Base-by-base conservation (phyloP, 169 alveolate species). In the Plasmodium fragile region DNA sequence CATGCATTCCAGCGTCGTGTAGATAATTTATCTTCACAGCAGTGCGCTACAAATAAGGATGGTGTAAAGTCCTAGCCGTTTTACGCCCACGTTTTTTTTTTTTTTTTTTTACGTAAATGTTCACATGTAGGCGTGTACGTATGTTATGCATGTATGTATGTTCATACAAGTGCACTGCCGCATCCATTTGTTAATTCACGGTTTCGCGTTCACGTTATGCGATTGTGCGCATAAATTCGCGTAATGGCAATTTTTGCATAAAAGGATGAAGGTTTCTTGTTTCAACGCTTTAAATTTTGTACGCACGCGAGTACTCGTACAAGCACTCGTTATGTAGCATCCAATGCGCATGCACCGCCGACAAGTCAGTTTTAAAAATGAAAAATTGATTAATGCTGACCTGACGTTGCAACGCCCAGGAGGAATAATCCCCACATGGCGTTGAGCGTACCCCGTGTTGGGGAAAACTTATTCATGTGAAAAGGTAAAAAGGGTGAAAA, bases 61-160 rank as follows among this genome's bases (percentile, higher is more conserved):
- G 75, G 75, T n/a, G 16, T 65, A n/a, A 65, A 65, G n/a, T 65
- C 36, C 75, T 65, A 65, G 30, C 41, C 30, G 75, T 65, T 65
- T 65, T 10, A 65, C 41, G 41, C 36, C 36, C 36, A 3, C 59
- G 59, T 49, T 49, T 49, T 49, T 45, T 45, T 45, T 39, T 49
- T 49, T 49, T 49, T 45, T 45, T 45, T 39, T 39, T 39, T 41
- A 49, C 59, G 59, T 49, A 13, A 49, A 11, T 49, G 59, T n/a
- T 65, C 36, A 25, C n/a, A 25, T 65, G 28, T 18, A 6, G 13
- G 7, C 30, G 5, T 18, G 25, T 59, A 16, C 73, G 75, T 65
- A 65, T 65, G 32, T 22, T 18, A 18, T 53, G 16, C 70, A 59
- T 10, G 32, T 59, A 59, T 59, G 73, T 59, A 59, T 59, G 13